Evolutionary conservation across 345 rosid species (phyloP).

Genomic region (Gynandropsis gynandra): DNA sequence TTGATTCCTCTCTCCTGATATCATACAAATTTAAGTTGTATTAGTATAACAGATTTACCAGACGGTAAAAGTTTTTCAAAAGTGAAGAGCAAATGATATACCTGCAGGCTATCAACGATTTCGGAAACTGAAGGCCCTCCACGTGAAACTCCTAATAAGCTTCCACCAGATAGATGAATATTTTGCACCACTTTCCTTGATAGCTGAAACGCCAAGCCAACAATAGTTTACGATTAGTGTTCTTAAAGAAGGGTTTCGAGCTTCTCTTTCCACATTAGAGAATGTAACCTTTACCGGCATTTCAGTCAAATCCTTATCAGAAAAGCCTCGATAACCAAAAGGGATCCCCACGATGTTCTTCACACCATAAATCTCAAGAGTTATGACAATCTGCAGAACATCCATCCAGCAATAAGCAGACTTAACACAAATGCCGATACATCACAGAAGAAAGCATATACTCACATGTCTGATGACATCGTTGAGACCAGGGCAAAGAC

Average conservation of each 20-base stretch:
- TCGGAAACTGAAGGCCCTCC: constrained; percentile 50
- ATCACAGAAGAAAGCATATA: not conserved
- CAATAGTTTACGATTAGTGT: not conserved
- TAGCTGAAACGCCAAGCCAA: constrained; percentile 43
- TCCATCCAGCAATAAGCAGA: constrained; percentile 6
- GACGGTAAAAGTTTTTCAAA: no score
- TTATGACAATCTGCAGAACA: constrained; percentile 88
- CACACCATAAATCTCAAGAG: constrained; percentile 94
- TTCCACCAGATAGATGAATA: constrained; percentile 96
- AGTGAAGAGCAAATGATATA: constrained; percentile 31
- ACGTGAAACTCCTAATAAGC: constrained; percentile 94
- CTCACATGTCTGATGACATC: constrained; percentile 87
- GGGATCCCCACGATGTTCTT: constrained; percentile 93
- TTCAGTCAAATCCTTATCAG: constrained; percentile 60
- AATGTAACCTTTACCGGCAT: constrained; percentile 48
- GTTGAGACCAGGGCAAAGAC: constrained; percentile 93
- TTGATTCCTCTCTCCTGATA: no score
- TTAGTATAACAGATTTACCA: no score
- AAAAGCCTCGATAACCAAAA: constrained; percentile 88
- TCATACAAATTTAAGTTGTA: no score
- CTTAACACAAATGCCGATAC: not conserved
- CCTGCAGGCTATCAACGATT: constrained; percentile 68
- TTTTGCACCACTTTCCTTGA: constrained; percentile 95
- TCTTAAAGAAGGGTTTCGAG: no score
- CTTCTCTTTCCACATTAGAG: no score